These are phyloP conservation scores for Verticillium albo-atrum DNA, from an alignment of 2,329 filamentous ascomycete species.

Conservation along the genomic window DNA sequence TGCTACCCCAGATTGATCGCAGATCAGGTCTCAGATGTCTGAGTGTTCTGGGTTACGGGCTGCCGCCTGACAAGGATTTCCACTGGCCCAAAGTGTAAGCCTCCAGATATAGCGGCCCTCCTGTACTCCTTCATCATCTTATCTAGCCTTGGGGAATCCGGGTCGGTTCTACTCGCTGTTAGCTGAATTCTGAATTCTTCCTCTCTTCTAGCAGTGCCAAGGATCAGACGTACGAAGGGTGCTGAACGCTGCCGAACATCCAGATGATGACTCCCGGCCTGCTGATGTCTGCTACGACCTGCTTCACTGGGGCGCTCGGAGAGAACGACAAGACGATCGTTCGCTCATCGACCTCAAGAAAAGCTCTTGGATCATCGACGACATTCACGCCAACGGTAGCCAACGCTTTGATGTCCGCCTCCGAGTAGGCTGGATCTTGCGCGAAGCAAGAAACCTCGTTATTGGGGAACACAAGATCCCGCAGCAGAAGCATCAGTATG, in stretches of 20 bases:
- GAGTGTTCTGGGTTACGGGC: no score
- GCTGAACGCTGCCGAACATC: neutral
- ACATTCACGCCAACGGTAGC: conserved; percentile 4
- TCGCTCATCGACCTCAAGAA: conserved; percentile 11
- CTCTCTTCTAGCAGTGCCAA: neutral
- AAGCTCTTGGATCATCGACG: conserved; percentile 9
- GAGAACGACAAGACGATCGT: conserved; percentile 9
- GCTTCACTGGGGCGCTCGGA: conserved; percentile 14
- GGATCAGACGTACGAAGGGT: neutral
- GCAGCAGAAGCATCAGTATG: neutral
- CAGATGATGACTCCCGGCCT: conserved; percentile 14
- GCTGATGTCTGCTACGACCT: conserved; percentile 12
- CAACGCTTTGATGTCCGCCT: neutral
- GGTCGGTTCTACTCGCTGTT: neutral
- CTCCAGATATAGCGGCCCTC: neutral
- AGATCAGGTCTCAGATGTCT: no score
- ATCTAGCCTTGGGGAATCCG: neutral
- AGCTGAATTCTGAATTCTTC: neutral
- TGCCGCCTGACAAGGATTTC: neutral
- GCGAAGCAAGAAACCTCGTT: neutral
- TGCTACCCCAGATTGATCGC: no score
- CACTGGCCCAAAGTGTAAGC: neutral
- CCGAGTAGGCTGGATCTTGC: neutral
- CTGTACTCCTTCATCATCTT: neutral
- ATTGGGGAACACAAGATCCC: neutral